A percentile compares a stretch with the other conserved stretches of the same genome.
Conservation (phyloP, 305 asterid genomes). For the Fraxinus ornus region DNA sequence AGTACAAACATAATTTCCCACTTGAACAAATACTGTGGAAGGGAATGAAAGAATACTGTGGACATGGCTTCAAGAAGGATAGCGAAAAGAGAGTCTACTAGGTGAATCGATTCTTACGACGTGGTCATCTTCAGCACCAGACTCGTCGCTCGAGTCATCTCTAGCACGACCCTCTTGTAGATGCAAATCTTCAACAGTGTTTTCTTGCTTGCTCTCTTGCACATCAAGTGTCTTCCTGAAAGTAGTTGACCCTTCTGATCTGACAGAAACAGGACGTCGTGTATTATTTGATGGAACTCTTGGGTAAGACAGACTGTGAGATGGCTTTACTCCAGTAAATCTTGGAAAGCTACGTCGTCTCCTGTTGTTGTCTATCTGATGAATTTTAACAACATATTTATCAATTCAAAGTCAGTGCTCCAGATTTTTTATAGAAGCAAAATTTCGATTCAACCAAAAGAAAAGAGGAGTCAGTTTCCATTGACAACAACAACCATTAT, state of each 20-base stretch:
- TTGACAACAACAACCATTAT: background rate
- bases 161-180: conserved; percentile 28
- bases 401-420: background rate
- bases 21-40: background rate
- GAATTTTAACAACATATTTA: conserved; percentile 9
- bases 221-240: conserved; percentile 37
- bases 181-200: conserved; percentile 13
- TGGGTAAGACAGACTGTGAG: conserved; percentile 68
- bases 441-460: conserved; percentile 2
- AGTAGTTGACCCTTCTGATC: conserved; percentile 77
- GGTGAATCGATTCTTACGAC: conserved; percentile 83
- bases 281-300: conserved; percentile 36
- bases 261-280: conserved; percentile 44
- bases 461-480: background rate
- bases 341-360: conserved; percentile 39
- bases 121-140: conserved; percentile 81
- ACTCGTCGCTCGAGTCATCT: conserved; percentile 74
- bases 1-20: too few relatives aligned
- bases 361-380: conserved; percentile 45
- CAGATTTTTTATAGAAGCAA: background rate
- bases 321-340: conserved; percentile 27
- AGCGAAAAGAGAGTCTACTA: conserved; percentile 63
- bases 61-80: conserved; percentile 32
- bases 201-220: conserved; percentile 29
- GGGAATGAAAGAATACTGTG: background rate